phyloP scores from a whole-genome alignment of 192 early-diverging fungal genomes.

The Funneliformis mosseae region DNA sequence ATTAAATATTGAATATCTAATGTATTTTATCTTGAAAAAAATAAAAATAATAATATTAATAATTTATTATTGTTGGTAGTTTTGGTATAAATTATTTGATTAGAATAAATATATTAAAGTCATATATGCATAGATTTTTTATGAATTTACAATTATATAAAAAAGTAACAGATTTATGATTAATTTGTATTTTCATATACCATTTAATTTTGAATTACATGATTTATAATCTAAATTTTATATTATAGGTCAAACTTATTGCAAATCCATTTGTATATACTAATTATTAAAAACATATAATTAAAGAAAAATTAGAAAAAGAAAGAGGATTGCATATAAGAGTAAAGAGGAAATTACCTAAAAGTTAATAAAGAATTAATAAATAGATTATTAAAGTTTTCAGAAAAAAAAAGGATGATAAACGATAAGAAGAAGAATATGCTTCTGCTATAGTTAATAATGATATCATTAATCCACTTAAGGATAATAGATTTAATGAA shows the following conservation, averaged over 20 bases:
- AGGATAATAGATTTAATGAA: conserved; percentile 84
- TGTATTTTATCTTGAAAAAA: no score
- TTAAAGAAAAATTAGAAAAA: conserved; percentile 83
- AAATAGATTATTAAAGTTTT: conserved; percentile 58
- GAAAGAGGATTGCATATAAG: conserved; percentile 86
- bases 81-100: conserved; percentile 93
- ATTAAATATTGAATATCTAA: no score
- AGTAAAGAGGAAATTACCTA: conserved; percentile 83
- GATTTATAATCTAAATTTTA: background rate
- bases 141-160: conserved; percentile 94
- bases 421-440: conserved; percentile 43
- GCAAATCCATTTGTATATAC: conserved; percentile 96
- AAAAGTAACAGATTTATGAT: conserved; percentile 49
- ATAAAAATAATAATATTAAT: background rate
- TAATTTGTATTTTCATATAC: background rate
- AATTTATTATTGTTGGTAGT: conserved; percentile 34
- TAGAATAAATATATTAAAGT: conserved; percentile 88
- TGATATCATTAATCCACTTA: conserved; percentile 58
- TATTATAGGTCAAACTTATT: conserved; percentile 75
- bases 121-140: conserved; percentile 99
- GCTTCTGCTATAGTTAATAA: background rate
- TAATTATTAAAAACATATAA: conserved; percentile 77
- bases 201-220: background rate
- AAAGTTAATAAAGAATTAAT: conserved; percentile 92
- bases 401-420: conserved; percentile 47